Conservation (phyloP, 805 yeast species). For the Kuraishia borneana region DNA sequence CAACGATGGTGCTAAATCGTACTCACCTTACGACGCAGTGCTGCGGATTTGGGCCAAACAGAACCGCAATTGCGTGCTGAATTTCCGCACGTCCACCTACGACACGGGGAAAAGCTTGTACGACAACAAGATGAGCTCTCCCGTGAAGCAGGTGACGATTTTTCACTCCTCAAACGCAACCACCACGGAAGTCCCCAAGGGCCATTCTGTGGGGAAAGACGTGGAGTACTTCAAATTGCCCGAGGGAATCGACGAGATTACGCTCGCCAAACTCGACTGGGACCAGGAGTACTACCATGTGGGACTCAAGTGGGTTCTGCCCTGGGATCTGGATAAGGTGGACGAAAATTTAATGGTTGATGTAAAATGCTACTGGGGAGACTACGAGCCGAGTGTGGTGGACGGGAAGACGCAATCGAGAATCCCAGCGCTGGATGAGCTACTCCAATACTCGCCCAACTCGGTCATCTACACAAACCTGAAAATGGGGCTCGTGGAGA, state of each 20-base stretch:
- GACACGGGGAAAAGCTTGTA: constrained; percentile 13
- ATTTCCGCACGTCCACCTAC: constrained; percentile 41
- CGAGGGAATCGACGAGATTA: constrained; percentile 54
- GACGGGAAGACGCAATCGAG: constrained; percentile 26
- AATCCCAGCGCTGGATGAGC: constrained; percentile 64
- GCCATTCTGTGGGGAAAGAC: constrained; percentile 28
- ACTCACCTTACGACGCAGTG: constrained; percentile 58
- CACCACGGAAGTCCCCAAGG: constrained; percentile 25
- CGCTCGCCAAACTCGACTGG: constrained; percentile 58
- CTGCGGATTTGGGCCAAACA: constrained; percentile 44
- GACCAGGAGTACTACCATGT: constrained; percentile 38
- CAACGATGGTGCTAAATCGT: constrained; percentile 24
- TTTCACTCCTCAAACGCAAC: constrained; percentile 17
- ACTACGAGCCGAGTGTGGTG: constrained; percentile 27
- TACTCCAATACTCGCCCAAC: constrained; percentile 55
- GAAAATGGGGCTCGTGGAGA: constrained; percentile 58
- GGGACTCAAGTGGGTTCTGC: constrained; percentile 64
- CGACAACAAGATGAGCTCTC: constrained; percentile 30
- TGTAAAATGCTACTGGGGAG: constrained; percentile 73
- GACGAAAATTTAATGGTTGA: constrained; percentile 37
- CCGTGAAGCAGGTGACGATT: constrained; percentile 52
- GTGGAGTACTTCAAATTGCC: constrained; percentile 35
- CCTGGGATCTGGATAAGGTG: constrained; percentile 21
- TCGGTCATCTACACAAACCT: constrained; percentile 55
- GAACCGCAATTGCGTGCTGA: constrained; percentile 53